A percentile compares a stretch with the other conserved stretches of the same genome.
Evolutionary conservation across 495 filamentous ascomycete genomes (phyloP).

Genomic region (Aspergillus mulundensis): DNA sequence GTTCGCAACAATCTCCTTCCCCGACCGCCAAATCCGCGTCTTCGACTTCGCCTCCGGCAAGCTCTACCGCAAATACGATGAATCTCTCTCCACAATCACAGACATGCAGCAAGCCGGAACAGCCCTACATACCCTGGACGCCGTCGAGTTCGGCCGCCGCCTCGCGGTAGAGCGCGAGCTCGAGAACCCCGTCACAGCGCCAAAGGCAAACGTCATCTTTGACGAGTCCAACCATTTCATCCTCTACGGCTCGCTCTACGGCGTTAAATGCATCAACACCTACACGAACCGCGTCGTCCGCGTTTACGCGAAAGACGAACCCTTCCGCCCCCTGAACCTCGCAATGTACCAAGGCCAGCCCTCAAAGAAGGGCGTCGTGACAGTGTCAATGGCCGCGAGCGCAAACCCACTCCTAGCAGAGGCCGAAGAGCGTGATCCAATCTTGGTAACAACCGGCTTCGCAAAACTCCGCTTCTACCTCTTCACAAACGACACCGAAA

Average conservation of each 20-base stretch:
- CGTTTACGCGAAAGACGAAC: constrained; percentile 83
- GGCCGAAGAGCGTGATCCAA: constrained; percentile 86
- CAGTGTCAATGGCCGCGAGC: constrained; percentile 96
- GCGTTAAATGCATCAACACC: constrained; percentile 91
- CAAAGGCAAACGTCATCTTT: constrained; percentile 81
- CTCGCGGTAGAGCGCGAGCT: constrained; percentile 85
- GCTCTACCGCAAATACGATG: constrained; percentile 88
- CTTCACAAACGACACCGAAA: constrained; percentile 85
- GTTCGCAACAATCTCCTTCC: constrained; percentile 88
- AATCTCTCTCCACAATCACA: constrained; percentile 77
- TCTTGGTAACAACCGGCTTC: constrained; percentile 77
- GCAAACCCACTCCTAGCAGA: constrained; percentile 90
- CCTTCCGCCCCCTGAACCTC: constrained; percentile 75
- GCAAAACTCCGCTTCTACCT: constrained; percentile 96
- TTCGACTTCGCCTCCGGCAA: constrained; percentile 91
- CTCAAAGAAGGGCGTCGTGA: constrained; percentile 83
- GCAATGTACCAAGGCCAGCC: constrained; percentile 95
- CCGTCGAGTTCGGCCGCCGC: constrained; percentile 87
- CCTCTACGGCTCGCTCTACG: constrained; percentile 86
- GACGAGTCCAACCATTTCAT: constrained; percentile 96
- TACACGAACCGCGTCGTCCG: constrained; percentile 87
- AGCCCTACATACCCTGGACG: constrained; percentile 69
- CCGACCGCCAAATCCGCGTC: constrained; percentile 84
- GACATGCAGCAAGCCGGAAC: constrained; percentile 95
- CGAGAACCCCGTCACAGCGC: constrained; percentile 61